These are phyloP conservation scores for Dendrostoma leiphaemia DNA, from an alignment of 2,329 filamentous ascomycete genomes.

Conservation along the genomic window DNA sequence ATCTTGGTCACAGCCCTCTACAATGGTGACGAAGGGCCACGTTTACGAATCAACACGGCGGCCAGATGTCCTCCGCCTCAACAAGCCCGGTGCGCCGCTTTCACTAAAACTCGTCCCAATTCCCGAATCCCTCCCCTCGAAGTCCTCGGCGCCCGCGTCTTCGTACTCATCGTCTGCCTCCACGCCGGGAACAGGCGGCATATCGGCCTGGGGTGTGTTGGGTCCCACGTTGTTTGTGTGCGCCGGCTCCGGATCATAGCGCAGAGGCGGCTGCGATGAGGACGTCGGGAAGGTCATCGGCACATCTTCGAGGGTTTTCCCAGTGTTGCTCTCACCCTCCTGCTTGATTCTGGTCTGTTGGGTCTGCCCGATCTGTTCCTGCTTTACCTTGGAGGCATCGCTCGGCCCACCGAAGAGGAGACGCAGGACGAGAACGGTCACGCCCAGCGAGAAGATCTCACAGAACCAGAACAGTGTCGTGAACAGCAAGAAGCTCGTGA, in stretches of 20 bases:
- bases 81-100: slow-evolving; percentile 2
- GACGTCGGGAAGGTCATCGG: slow-evolving; percentile 20
- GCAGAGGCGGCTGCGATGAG: slow-evolving; percentile 15
- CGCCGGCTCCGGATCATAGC: slow-evolving; percentile 27
- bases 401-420: slow-evolving; percentile 29
- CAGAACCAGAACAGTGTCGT: slow-evolving; percentile 73
- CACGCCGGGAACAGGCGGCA: slow-evolving; percentile 26
- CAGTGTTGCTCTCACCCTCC: slow-evolving; percentile 26
- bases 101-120: slow-evolving; percentile 52
- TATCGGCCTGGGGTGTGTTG: neutral
- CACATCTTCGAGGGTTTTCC: slow-evolving; percentile 10
- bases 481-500: slow-evolving; percentile 67
- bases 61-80: slow-evolving; percentile 12
- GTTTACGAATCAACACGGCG: neutral
- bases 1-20: neutral
- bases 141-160: slow-evolving; percentile 27
- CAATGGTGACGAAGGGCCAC: neutral
- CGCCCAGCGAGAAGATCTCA: slow-evolving; percentile 65
- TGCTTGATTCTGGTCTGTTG: slow-evolving; percentile 27
- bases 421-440: slow-evolving; percentile 61
- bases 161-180: slow-evolving; percentile 31
- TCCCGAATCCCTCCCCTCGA: slow-evolving; percentile 41
- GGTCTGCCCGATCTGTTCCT: slow-evolving; percentile 20
- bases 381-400: slow-evolving; percentile 22
- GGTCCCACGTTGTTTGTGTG: neutral